A percentile compares a stretch with the other conserved stretches of the same genome.
Evolutionary conservation across 768 basidiomycete species (phyloP).

Genomic region (Tremella yokohamensis): DNA sequence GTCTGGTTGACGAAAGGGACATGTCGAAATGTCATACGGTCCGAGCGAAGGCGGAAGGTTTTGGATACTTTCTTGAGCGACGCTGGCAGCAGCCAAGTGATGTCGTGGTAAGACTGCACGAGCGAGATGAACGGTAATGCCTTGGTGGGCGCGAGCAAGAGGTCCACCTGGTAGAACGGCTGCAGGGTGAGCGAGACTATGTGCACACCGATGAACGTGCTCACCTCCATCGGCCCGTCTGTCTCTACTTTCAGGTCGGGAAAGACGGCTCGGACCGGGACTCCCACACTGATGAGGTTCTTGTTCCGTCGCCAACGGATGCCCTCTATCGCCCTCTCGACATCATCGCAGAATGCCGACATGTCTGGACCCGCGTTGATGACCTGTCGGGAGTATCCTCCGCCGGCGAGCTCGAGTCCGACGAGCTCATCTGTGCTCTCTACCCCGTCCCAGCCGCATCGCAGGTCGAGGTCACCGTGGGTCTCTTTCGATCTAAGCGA

Average conservation of each 20-base stretch:
- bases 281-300: not conserved
- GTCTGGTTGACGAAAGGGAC: conserved; percentile 26
- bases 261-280: not conserved
- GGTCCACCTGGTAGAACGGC: conserved; percentile 38
- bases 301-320: not conserved
- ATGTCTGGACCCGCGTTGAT: not conserved
- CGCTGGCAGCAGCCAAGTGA: conserved; percentile 21
- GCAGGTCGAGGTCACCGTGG: conserved; percentile 40
- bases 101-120: conserved; percentile 21
- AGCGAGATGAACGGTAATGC: conserved; percentile 19
- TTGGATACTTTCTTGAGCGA: conserved; percentile 20
- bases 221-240: not conserved
- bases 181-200: conserved; percentile 5
- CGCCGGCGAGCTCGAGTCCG: conserved; percentile 1
- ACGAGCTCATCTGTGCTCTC: not conserved
- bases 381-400: not conserved
- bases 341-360: not conserved
- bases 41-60: conserved; percentile 21
- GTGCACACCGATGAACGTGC: not conserved
- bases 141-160: conserved; percentile 20
- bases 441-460: conserved; percentile 12
- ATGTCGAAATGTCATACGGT: conserved; percentile 25
- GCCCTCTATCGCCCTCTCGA: not conserved
- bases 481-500: conserved; percentile 19
- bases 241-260: not conserved